Conservation (phyloP, 1,284 basidiomycete species). For the Rhodotorula sp. region DNA sequence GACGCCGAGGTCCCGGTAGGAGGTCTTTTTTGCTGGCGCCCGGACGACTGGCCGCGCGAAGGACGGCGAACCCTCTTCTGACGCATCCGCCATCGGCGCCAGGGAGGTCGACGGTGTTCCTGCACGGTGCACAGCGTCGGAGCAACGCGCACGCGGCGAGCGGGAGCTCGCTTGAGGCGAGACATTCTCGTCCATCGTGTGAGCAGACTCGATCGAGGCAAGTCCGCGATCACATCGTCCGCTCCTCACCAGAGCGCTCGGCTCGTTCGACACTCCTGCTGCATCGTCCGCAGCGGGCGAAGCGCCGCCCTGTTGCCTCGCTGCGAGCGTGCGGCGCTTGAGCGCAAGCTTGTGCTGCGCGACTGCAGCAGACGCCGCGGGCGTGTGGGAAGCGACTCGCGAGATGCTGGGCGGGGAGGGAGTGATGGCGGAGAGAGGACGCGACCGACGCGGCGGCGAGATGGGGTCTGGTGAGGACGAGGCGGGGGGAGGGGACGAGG, state of each 20-base stretch:
- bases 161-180: too few relatives aligned
- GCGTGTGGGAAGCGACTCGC: background rate
- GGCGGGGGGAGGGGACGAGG: background rate
- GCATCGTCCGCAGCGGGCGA: background rate
- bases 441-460: background rate
- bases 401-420: background rate
- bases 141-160: too few relatives aligned
- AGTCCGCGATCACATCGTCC: background rate
- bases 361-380: slow-evolving; percentile 1
- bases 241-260: background rate
- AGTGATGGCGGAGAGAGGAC: background rate
- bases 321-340: slow-evolving; percentile 13
- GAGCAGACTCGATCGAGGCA: too few relatives aligned
- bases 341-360: slow-evolving; percentile 13
- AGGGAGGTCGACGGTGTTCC: background rate
- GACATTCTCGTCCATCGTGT: too few relatives aligned
- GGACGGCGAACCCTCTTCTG: background rate
- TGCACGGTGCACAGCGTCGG: background rate
- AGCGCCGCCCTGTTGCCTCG: background rate
- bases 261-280: background rate
- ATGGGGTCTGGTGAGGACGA: background rate
- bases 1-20: background rate
- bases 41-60: background rate
- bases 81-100: too few relatives aligned
- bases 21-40: background rate